Evolutionary conservation across 495 filamentous ascomycete species (phyloP).

Genomic region (Penicillium alfredii): DNA sequence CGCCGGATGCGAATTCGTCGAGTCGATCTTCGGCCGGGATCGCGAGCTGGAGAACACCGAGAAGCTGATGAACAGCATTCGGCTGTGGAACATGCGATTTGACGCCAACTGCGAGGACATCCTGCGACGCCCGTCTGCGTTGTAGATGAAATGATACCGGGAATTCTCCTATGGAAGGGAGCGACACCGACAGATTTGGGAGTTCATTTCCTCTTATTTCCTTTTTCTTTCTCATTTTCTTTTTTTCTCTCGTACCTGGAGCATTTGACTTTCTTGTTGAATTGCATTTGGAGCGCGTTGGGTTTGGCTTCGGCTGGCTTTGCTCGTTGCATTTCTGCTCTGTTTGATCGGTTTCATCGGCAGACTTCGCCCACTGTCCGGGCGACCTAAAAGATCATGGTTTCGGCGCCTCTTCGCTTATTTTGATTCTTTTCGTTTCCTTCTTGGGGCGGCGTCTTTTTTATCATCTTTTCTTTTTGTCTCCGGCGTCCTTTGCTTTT

Average conservation of each 20-base stretch:
- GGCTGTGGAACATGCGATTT: constrained; percentile 92
- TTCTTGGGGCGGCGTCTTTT: constrained; percentile 28
- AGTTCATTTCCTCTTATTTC: constrained; percentile 3
- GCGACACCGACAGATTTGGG: constrained; percentile 6
- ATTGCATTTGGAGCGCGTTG: constrained; percentile 28
- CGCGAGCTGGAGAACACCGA: constrained; percentile 90
- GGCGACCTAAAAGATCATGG: constrained; percentile 23
- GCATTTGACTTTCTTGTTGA: constrained; percentile 22
- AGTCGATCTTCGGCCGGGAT: constrained; percentile 92
- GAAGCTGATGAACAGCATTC: constrained; percentile 85
- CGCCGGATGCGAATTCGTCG: constrained; percentile 92
- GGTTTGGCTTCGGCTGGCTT: constrained; percentile 24
- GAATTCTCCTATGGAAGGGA: too few species aligned
- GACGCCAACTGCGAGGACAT: constrained; percentile 96
- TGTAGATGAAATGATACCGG: constrained; percentile 13
- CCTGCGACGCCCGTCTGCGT: constrained; percentile 45
- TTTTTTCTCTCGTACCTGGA: constrained; percentile 10
- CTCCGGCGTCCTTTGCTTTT: constrained; percentile 17
- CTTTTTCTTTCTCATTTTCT: not conserved
- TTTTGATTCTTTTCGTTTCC: constrained; percentile 16
- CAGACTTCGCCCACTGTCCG: constrained; percentile 12
- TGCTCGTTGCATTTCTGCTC: constrained; percentile 17
- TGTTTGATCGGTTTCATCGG: constrained; percentile 9
- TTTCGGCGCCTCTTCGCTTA: constrained; percentile 25
- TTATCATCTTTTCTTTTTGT: constrained; percentile 14